phyloP scores from a whole-genome alignment of 352 stramenopile species.

The Pythium chondricola region DNA sequence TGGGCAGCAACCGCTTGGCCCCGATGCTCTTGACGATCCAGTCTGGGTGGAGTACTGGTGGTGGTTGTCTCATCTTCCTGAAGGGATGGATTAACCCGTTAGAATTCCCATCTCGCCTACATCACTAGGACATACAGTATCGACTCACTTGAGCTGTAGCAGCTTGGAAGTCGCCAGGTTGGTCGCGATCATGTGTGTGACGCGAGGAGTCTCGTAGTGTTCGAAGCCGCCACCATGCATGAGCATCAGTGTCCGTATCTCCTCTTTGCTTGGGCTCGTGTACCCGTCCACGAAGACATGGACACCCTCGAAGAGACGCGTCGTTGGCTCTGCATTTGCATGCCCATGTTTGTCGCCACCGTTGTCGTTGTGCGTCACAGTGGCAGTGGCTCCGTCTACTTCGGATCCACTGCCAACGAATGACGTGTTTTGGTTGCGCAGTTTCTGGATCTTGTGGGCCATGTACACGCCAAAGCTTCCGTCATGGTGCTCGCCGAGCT shows the following conservation, averaged over 20 bases:
- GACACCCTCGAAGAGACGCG: constrained; percentile 60
- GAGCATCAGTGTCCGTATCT: constrained; percentile 76
- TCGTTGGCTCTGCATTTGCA: background rate
- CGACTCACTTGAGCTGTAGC: constrained; percentile 67
- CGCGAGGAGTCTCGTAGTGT: constrained; percentile 78
- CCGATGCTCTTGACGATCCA: constrained; percentile 92
- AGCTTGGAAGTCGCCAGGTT: constrained; percentile 82
- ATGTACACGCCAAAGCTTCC: constrained; percentile 88
- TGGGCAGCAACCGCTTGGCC: constrained; percentile 52
- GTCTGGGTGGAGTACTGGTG: constrained; percentile 81
- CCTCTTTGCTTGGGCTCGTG: constrained; percentile 76
- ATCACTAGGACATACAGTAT: background rate
- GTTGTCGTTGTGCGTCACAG: background rate
- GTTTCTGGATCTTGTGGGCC: constrained; percentile 88
- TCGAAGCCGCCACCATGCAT: constrained; percentile 81
- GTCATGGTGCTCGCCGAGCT: constrained; percentile 80
- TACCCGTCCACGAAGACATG: constrained; percentile 87
- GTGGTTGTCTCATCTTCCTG: constrained; percentile 49
- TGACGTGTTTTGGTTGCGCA: constrained; percentile 61
- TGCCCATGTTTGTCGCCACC: background rate
- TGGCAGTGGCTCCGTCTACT: background rate
- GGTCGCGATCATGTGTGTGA: constrained; percentile 87
- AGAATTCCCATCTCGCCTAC: too few relatives aligned
- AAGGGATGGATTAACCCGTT: background rate
- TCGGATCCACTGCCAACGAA: constrained; percentile 10